These are phyloP conservation scores for Chaetomium olivaceum DNA, from an alignment of 2,329 filamentous ascomycete species.

Conservation along the genomic window DNA sequence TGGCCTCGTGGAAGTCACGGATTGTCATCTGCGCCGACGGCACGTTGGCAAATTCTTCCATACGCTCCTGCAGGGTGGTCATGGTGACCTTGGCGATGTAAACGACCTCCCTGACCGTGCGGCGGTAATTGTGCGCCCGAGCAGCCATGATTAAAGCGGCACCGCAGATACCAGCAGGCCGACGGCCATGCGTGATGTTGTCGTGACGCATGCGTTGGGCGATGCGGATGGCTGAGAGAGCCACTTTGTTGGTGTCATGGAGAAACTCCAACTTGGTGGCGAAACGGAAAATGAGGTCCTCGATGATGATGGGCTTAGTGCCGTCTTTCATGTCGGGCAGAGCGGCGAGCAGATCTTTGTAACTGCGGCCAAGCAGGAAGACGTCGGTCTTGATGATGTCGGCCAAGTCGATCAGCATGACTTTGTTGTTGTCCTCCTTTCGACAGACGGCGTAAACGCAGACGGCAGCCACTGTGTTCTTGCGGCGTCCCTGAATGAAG, in stretches of 20 bases:
- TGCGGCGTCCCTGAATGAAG: constrained; percentile 83
- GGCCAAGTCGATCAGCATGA: constrained; percentile 95
- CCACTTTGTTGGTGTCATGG: constrained; percentile 76
- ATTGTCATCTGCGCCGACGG: constrained; percentile 83
- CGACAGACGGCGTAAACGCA: constrained; percentile 89
- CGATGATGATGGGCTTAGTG: constrained; percentile 72
- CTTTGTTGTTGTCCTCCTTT: constrained; percentile 72
- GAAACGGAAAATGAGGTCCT: constrained; percentile 89
- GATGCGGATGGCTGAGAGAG: constrained; percentile 82
- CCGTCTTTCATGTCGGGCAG: constrained; percentile 59
- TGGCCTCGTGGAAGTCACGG: constrained; percentile 74
- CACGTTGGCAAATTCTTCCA: constrained; percentile 89
- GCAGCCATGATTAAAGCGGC: constrained; percentile 93
- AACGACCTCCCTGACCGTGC: constrained; percentile 91
- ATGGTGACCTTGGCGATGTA: constrained; percentile 97
- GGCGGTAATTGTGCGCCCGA: constrained; percentile 96
- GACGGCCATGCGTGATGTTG: constrained; percentile 94
- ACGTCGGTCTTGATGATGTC: constrained; percentile 84
- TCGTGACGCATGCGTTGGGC: constrained; percentile 92
- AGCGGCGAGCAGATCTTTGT: constrained; percentile 75
- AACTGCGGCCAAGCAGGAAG: constrained; percentile 85
- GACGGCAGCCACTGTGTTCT: constrained; percentile 83
- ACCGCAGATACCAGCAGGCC: constrained; percentile 90
- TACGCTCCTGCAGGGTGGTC: constrained; percentile 84
- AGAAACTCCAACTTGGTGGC: constrained; percentile 91